phyloP scores from a whole-genome alignment of 2,329 filamentous ascomycete species.

The Aspergillus flavus region DNA sequence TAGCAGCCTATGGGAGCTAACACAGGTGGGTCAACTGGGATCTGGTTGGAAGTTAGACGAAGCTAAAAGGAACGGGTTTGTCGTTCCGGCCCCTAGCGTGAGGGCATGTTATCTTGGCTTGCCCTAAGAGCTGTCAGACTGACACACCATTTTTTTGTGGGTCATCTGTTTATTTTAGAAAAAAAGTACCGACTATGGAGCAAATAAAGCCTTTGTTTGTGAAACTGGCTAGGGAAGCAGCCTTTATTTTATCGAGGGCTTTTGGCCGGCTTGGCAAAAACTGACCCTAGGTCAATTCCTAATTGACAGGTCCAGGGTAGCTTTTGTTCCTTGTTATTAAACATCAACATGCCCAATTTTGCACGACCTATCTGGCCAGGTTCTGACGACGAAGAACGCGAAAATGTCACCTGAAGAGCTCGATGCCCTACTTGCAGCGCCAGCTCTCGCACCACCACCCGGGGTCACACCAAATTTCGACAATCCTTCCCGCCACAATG shows the following conservation, averaged over 20 bases:
- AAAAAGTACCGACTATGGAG: neutral
- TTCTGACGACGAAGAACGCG: too few relatives aligned
- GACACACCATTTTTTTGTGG: neutral
- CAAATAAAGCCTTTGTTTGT: neutral
- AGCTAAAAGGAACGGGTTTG: neutral
- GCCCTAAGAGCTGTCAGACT: neutral
- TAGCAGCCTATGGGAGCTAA: neutral
- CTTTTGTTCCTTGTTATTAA: neutral
- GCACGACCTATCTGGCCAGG: neutral
- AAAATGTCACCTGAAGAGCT: slow-evolving; percentile 8
- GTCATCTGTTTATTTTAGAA: neutral
- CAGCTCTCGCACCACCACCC: slow-evolving; percentile 21
- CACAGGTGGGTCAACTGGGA: neutral
- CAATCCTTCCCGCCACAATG: slow-evolving; percentile 25
- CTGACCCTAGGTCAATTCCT: neutral
- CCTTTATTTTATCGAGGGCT: neutral
- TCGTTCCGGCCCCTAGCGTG: neutral
- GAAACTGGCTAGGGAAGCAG: neutral
- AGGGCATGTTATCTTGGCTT: neutral
- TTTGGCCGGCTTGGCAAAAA: neutral
- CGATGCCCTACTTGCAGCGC: slow-evolving; percentile 9
- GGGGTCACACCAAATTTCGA: slow-evolving; percentile 25
- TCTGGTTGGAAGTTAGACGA: neutral
- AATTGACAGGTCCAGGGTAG: neutral
- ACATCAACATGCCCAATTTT: neutral